Conservation (phyloP, 2,329 filamentous ascomycete species). For the Chaetomiaceae sp. region DNA sequence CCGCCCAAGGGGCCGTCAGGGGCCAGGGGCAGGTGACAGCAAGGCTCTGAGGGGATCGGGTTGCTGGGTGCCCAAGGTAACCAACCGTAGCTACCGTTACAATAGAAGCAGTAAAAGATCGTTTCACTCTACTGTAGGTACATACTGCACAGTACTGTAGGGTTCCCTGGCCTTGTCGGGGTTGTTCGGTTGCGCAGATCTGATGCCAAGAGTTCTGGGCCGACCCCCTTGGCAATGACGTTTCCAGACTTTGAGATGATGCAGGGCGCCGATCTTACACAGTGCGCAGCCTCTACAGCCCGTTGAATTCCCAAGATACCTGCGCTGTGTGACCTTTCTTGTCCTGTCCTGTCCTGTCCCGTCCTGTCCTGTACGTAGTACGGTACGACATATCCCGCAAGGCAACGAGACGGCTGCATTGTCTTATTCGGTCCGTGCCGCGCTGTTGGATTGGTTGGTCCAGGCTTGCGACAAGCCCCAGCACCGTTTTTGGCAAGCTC, state of each 20-base stretch:
- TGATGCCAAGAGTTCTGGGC: background rate
- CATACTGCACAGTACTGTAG: no score
- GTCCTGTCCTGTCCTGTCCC: no score
- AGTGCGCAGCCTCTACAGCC: background rate
- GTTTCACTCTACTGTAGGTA: no score
- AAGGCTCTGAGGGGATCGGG: background rate
- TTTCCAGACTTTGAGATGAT: background rate
- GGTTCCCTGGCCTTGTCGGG: no score
- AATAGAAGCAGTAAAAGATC: constrained; percentile 1
- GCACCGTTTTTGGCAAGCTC: background rate
- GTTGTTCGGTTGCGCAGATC: background rate
- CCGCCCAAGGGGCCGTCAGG: constrained; percentile 54
- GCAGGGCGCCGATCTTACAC: background rate
- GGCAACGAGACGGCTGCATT: background rate
- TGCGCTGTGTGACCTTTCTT: no score
- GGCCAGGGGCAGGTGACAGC: constrained; percentile 39
- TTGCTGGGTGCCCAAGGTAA: background rate
- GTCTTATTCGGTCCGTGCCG: background rate
- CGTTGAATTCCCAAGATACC: no score
- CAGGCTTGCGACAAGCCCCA: background rate
- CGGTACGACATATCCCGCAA: no score
- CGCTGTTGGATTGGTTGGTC: background rate
- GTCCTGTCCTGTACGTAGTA: no score
- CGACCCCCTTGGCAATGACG: constrained; percentile 2
- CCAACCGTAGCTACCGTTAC: background rate